Percentiles rank a stretch among this genome's conserved stretches.
Conservation (phyloP, 148 eudicot genomes). For the Fagopyrum homotropicum region DNA sequence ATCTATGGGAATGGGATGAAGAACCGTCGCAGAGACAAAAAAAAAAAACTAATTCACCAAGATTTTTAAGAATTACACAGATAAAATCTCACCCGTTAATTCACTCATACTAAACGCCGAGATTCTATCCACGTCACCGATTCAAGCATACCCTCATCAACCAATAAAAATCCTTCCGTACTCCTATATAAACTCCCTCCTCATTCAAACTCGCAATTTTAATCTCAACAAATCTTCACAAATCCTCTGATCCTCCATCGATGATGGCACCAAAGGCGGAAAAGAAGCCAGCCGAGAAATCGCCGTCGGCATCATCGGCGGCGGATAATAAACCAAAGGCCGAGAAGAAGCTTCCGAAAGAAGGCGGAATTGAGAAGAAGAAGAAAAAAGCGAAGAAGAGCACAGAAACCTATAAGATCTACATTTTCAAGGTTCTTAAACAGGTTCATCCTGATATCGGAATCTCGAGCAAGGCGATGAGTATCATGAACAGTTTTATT, state of each 20-base stretch:
- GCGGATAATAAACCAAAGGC: not conserved
- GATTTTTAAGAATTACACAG: not conserved
- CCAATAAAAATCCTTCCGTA: not conserved
- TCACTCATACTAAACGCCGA: not conserved
- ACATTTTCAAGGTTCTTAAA: conserved; percentile 8
- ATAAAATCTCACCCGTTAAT: not conserved
- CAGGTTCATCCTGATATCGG: conserved; percentile 9
- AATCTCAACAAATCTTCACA: not conserved
- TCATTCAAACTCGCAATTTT: not conserved
- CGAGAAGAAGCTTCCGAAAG: conserved; percentile 8
- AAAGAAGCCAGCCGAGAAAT: not conserved
- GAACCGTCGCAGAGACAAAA: too few species aligned
- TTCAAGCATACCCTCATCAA: not conserved
- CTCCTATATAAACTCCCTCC: conserved; percentile 4
- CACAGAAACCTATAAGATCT: conserved; percentile 5
- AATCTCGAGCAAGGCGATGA: conserved; percentile 9
- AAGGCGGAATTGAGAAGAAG: not conserved
- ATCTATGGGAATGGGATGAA: too few species aligned
- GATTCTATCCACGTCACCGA: not conserved
- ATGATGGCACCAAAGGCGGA: conserved; percentile 6
- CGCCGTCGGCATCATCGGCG: not conserved
- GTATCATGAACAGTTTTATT: conserved; percentile 10
- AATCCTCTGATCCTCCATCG: not conserved
- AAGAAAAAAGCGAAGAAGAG: conserved; percentile 12
- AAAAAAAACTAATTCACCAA: too few species aligned